phyloP scores from a whole-genome alignment of 225 moss, liverwort and hornwort genomes.

The Neckera pumila region DNA sequence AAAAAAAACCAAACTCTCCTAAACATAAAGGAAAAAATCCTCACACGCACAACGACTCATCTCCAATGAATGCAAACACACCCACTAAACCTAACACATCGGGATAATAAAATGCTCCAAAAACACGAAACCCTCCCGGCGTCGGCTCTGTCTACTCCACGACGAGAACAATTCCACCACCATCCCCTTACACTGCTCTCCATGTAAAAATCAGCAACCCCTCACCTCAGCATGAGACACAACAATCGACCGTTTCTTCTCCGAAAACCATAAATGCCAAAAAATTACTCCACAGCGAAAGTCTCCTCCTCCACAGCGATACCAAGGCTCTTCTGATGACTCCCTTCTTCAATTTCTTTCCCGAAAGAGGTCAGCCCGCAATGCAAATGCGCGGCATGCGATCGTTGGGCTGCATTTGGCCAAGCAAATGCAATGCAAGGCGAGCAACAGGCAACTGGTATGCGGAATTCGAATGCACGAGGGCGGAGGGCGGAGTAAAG shows the following conservation, averaged over 20 bases:
- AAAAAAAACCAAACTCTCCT: not conserved
- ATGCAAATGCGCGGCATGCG: not conserved
- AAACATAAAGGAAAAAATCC: not conserved
- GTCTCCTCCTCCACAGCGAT: not conserved
- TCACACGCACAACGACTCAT: not conserved
- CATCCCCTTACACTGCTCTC: not conserved
- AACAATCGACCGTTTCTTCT: not conserved
- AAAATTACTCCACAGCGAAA: too few species aligned
- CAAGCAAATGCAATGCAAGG: not conserved
- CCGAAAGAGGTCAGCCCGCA: not conserved
- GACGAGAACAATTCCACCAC: not conserved
- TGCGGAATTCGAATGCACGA: not conserved
- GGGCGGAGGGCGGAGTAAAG: not conserved
- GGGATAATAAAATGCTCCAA: not conserved
- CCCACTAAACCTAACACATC: not conserved
- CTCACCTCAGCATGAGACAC: constrained; percentile 6
- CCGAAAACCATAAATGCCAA: not conserved
- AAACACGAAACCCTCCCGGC: not conserved
- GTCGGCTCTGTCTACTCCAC: not conserved
- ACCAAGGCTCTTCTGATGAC: not conserved
- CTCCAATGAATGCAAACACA: not conserved
- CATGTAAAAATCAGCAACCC: not conserved
- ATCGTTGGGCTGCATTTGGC: not conserved
- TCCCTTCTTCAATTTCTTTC: not conserved
- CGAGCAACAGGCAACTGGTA: not conserved